These are phyloP conservation scores for Phytophthora aleatoria DNA, from an alignment of 352 stramenopile genomes.

Conservation along the genomic window DNA sequence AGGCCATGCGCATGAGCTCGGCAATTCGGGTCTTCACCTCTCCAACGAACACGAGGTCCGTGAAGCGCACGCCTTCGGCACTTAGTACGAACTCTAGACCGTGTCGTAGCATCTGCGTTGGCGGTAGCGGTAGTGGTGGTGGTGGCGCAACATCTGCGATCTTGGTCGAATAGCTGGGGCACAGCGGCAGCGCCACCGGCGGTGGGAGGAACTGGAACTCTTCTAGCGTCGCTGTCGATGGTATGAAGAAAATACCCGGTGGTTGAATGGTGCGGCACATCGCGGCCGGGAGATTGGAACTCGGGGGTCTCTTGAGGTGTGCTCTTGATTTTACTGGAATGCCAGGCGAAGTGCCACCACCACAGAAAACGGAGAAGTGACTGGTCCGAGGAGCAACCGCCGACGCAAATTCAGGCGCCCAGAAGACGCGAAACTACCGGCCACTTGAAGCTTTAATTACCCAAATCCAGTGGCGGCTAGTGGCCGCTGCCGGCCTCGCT, in stretches of 20 bases:
- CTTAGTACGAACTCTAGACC: slow-evolving; percentile 4
- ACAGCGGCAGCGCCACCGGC: slow-evolving; percentile 1
- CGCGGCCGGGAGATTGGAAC: not conserved
- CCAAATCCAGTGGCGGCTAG: not conserved
- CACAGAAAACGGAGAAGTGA: slow-evolving; percentile 12
- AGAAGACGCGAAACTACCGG: slow-evolving; percentile 4
- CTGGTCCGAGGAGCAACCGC: not conserved
- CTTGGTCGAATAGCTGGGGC: slow-evolving; percentile 4
- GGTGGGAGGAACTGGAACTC: not conserved
- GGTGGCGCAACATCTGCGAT: not conserved
- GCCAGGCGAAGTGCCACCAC: not conserved
- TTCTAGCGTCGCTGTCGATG: not conserved
- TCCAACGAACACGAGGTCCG: slow-evolving; percentile 1
- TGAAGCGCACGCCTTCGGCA: slow-evolving; percentile 3
- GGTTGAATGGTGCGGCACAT: slow-evolving; percentile 14
- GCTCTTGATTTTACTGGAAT: slow-evolving; percentile 1
- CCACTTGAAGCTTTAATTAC: not conserved
- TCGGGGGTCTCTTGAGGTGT: not conserved
- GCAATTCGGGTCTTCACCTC: slow-evolving; percentile 2
- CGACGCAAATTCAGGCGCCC: not conserved
- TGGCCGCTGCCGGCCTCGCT: not conserved
- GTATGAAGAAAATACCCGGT: slow-evolving; percentile 9
- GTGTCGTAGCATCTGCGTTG: not conserved
- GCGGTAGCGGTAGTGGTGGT: too few species aligned
- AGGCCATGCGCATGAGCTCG: slow-evolving; percentile 1